These are phyloP conservation scores for Diaporthe aspalathi DNA, from an alignment of 2,329 filamentous ascomycete species.

Conservation along the genomic window DNA sequence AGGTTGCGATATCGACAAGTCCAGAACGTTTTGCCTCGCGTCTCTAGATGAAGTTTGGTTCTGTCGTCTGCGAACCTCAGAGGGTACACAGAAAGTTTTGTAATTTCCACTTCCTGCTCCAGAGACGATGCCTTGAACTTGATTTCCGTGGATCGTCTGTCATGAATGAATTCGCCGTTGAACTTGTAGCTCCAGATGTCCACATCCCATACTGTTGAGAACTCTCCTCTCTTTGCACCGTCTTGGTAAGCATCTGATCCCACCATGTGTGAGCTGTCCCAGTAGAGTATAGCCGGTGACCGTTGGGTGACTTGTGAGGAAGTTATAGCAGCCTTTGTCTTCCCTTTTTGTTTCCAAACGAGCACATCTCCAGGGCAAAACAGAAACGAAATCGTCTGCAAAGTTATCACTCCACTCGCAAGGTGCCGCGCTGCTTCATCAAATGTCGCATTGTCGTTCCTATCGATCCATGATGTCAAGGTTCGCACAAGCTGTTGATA, in stretches of 20 bases:
- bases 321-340: neutral
- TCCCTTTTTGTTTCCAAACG: neutral
- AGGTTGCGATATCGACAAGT: neutral
- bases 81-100: neutral
- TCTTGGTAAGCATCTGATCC: too few species aligned
- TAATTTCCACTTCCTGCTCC: neutral
- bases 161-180: neutral
- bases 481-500: neutral
- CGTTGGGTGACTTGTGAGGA: fast-evolving
- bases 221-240: neutral
- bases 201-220: neutral
- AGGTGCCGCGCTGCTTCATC: neutral
- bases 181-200: neutral
- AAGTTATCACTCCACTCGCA: neutral
- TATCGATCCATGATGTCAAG: neutral
- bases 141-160: neutral
- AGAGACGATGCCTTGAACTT: neutral
- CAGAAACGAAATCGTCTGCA: neutral
- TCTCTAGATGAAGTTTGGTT: neutral
- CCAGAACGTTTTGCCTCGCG: neutral
- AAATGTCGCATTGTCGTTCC: neutral
- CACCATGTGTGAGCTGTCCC: neutral
- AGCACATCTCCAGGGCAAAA: neutral
- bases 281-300: neutral
- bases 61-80: neutral